Evolutionary conservation across 768 basidiomycete genomes (phyloP).

Genomic region (Trametes gibbosa): DNA sequence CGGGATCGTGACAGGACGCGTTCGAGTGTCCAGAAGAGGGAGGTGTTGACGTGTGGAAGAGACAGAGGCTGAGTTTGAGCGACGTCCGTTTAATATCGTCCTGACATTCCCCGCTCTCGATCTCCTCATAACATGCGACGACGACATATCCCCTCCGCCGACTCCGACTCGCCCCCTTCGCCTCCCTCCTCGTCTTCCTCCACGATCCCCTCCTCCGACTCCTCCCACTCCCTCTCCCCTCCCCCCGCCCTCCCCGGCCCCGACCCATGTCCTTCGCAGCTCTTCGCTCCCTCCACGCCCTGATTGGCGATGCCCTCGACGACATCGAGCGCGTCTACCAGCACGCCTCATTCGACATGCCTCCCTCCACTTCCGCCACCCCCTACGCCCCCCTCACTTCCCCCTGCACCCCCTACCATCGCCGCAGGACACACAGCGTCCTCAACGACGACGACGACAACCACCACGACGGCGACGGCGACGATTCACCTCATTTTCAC

Average conservation of each 20-base stretch:
- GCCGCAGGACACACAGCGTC: background rate
- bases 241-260: background rate
- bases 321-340: conserved; percentile 60
- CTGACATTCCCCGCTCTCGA: background rate
- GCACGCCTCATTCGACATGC: conserved; percentile 13
- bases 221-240: no score
- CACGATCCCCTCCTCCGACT: background rate
- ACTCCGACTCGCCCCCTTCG: background rate
- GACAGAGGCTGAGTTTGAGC: conserved; percentile 1
- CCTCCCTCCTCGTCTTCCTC: background rate
- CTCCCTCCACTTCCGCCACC: conserved; percentile 9
- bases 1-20: conserved; percentile 15
- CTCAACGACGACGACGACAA: conserved; percentile 3
- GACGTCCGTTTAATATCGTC: no score
- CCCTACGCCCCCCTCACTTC: conserved; percentile 15
- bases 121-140: background rate
- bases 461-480: background rate
- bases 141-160: background rate
- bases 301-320: conserved; percentile 66
- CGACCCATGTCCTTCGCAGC: conserved; percentile 52
- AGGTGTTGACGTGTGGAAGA: background rate
- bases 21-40: background rate
- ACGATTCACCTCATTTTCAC: background rate
- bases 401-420: conserved; percentile 12
- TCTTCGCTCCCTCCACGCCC: conserved; percentile 59